Base-by-base conservation (phyloP, 768 basidiomycete genomes). In the Exsudoporus frostii region DNA sequence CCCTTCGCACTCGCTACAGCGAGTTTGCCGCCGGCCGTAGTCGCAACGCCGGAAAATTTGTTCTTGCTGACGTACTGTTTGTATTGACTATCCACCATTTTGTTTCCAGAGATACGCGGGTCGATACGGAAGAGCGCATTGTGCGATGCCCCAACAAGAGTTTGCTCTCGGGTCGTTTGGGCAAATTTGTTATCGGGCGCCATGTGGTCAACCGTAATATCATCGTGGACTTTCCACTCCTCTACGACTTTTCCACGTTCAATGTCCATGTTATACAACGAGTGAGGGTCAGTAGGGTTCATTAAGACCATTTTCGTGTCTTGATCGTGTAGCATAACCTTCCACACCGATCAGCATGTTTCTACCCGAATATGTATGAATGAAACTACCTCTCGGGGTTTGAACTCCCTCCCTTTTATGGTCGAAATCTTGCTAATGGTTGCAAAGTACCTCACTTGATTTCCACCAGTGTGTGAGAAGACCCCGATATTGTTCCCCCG, bases 91-190 rank as follows among this genome's bases (percentile, higher is more conserved):
- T 98, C 90, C 53, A 98, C 96, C 69, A 98, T 81, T 74, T 98
- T 98, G 69, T 77, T 85, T 49, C 95, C 95, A 5, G 88, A 85
- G 2, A 98, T 75, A 54, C 97, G 92, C 39, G 97, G 97, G 72
- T 99, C 97, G 71, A 99, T 90, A 44, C 94, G 89, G 88, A 98
- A 99, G 43, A 99, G 77, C 9, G 93, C 90, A 65, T 98, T 98
- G 72, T 92, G 88, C 1, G 96, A 97, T 56, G 84, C 79, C 38
- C 97, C 97, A 57, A 98, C 85, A 50, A 99, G 78, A 3, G 97
- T 99, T 69, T 97, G 91, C 67, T 96, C 88, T 44, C 79, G 81
- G 37, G 94, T 94, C 60, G 86, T 97, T 59, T 89, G 94, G 7
- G 97, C 95, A 63, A 92, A 98, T 72, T 99, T 99, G 73, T 80